Percentiles rank a stretch among this genome's conserved stretches.
Evolutionary conservation across 2,329 filamentous ascomycete species (phyloP).

Genomic region (Thelonectria rubi): DNA sequence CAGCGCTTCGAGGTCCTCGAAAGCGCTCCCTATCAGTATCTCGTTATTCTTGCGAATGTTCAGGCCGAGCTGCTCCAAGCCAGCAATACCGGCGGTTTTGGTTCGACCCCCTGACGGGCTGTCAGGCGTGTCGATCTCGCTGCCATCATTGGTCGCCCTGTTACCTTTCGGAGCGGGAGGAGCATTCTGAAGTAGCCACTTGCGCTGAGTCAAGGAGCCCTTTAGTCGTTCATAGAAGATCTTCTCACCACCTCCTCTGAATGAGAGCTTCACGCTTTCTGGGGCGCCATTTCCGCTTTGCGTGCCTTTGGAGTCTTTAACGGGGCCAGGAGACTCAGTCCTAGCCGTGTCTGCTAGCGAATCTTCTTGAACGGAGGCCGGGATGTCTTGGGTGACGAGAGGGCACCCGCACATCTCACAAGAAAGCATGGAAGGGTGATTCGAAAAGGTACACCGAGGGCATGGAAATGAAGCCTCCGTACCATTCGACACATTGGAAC

Average conservation of each 20-base stretch:
- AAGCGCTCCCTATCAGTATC: slow-evolving; percentile 88
- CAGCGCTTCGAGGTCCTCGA: slow-evolving; percentile 93
- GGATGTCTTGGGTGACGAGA: slow-evolving; percentile 65
- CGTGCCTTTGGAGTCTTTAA: slow-evolving; percentile 55
- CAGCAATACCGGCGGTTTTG: slow-evolving; percentile 87
- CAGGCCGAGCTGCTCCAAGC: slow-evolving; percentile 84
- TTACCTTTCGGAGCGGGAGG: slow-evolving; percentile 81
- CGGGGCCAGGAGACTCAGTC: slow-evolving; percentile 81
- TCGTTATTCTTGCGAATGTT: slow-evolving; percentile 93
- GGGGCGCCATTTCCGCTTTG: slow-evolving; percentile 62
- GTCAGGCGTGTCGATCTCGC: slow-evolving; percentile 39
- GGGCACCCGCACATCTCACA: slow-evolving; percentile 93
- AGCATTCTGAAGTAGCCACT: slow-evolving; percentile 92
- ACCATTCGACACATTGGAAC: slow-evolving; percentile 19
- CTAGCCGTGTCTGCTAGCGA: slow-evolving; percentile 55
- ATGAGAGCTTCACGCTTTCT: slow-evolving; percentile 90
- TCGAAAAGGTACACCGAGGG: slow-evolving; percentile 91
- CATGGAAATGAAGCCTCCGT: slow-evolving; percentile 67
- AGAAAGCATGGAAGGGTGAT: slow-evolving; percentile 83
- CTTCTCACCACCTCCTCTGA: slow-evolving; percentile 87
- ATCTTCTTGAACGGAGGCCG: slow-evolving; percentile 45
- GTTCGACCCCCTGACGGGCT: slow-evolving; percentile 46
- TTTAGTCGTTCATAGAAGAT: slow-evolving; percentile 91
- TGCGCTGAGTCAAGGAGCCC: slow-evolving; percentile 86
- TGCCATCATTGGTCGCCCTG: slow-evolving; percentile 48